Percentiles rank a stretch among this genome's conserved stretches.
Conservation (phyloP, 2,329 filamentous ascomycete genomes). For the Aotearoamyces nothofagi region DNA sequence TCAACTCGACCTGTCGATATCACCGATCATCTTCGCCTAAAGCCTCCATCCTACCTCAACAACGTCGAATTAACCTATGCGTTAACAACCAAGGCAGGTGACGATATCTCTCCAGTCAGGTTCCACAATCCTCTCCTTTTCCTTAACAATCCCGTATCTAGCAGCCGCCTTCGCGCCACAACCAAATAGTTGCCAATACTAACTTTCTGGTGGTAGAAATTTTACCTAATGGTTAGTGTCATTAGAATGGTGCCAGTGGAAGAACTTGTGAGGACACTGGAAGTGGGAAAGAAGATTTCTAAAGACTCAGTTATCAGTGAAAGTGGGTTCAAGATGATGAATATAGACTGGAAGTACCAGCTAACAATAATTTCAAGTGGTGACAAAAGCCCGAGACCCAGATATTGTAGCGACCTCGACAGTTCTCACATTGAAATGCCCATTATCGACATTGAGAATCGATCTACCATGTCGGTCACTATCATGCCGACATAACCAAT, state of each 20-base stretch:
- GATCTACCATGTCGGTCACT: constrained; percentile 64
- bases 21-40: constrained; percentile 58
- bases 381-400: constrained; percentile 65
- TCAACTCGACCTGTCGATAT: constrained; percentile 90
- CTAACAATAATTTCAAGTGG: constrained; percentile 39
- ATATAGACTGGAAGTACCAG: constrained; percentile 1
- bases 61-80: constrained; percentile 80
- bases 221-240: constrained; percentile 57
- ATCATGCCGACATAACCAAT: constrained; percentile 78
- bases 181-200: constrained; percentile 2
- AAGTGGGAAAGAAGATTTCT: constrained; percentile 54
- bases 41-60: constrained; percentile 55
- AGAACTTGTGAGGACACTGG: constrained; percentile 54
- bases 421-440: constrained; percentile 84
- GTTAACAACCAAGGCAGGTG: constrained; percentile 66
- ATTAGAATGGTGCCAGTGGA: constrained; percentile 60
- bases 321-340: constrained; percentile 36
- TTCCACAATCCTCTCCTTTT: too few species aligned
- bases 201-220: constrained; percentile 37
- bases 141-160: background rate
- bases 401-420: constrained; percentile 84
- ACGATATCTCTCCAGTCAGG: constrained; percentile 5
- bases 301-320: constrained; percentile 73
- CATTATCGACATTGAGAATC: constrained; percentile 74
- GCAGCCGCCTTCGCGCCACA: constrained; percentile 6